Percentiles rank a stretch among this genome's conserved stretches.
Evolutionary conservation across 331 rosid genomes (phyloP).

Genomic region (Rosa hybrid): DNA sequence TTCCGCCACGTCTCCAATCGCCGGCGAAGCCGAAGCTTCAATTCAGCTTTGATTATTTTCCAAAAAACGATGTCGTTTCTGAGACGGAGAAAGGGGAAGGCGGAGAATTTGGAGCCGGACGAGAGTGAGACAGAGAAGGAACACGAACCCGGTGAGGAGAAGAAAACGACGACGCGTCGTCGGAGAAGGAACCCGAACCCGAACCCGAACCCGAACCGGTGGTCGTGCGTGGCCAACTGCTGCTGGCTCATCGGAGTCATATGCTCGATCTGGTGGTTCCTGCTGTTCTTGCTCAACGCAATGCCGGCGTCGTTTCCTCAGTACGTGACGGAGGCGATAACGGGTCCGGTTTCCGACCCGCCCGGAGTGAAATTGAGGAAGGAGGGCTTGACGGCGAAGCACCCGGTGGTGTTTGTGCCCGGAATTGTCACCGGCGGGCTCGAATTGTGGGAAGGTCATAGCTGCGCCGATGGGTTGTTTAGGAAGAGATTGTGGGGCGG

Average conservation of each 20-base stretch:
- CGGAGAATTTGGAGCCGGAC: conserved; percentile 23
- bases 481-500: conserved; percentile 96
- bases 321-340: conserved; percentile 82
- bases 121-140: conserved; percentile 25
- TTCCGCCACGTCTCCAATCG: conserved; percentile 23
- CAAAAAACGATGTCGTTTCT: conserved; percentile 56
- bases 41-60: no score
- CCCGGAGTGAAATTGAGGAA: conserved; percentile 86
- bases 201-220: conserved; percentile 3
- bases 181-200: neutral
- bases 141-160: neutral
- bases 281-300: conserved; percentile 75
- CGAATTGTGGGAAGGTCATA: conserved; percentile 93
- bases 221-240: conserved; percentile 80
- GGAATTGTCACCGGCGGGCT: conserved; percentile 94
- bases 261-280: conserved; percentile 82
- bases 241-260: conserved; percentile 81
- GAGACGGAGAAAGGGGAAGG: conserved; percentile 51
- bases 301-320: conserved; percentile 96
- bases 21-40: conserved; percentile 5
- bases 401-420: conserved; percentile 94
- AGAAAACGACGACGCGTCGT: neutral
- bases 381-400: conserved; percentile 77
- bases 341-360: conserved; percentile 93
- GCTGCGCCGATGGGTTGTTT: conserved; percentile 87